Base-by-base conservation (phyloP, 169 alveolate genomes). In the Plasmodium billcollinsi region DNA sequence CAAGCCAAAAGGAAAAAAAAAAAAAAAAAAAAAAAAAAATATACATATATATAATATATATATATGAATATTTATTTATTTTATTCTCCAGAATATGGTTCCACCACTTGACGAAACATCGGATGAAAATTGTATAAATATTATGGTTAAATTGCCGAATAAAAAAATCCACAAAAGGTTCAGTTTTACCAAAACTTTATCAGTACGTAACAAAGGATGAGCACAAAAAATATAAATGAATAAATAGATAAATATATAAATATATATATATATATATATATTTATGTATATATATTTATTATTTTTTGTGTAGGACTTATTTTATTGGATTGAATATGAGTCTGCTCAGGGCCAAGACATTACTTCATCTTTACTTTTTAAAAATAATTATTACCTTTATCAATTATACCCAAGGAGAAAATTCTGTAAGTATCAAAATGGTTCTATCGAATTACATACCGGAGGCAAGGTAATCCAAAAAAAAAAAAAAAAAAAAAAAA, bases 311-410 rank as follows among this genome's bases (percentile, higher is more conserved):
- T 58, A 76, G 89, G 89, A 76, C 62, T 43, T 76, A 24, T 76
- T 76, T 69, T 76, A 76, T 24, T 76, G 89, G 89, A 54, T 76
- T 29, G 89, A 76, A 58, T 76, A 76, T 59, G 89, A 76, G 26
- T 76, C 71, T 11, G 76, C 66, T 3, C 63, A 65, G 56, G 33
- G 8, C 14, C 56, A n/a, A 54, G 70, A 65, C 3, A 24, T 76
- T 6, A 54, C 70, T 21, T 33, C 89, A 15, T 76, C 89, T 18
- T 45, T 76, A 21, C 71, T 76, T 56, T 54, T 76, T 21, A 62
- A 67, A 54, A 62, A 43, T 29, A 47, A 73, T 20, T 76, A 76
- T 45, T 47, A 21, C 58, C 89, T 76, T 76, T 65, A 39, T 43
- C 89, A 76, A 20, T 26, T 65, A 20, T 76, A 63, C 18, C 89